Conservation (phyloP, 108 stramenopile species). For the Discostella stelligeroides region DNA sequence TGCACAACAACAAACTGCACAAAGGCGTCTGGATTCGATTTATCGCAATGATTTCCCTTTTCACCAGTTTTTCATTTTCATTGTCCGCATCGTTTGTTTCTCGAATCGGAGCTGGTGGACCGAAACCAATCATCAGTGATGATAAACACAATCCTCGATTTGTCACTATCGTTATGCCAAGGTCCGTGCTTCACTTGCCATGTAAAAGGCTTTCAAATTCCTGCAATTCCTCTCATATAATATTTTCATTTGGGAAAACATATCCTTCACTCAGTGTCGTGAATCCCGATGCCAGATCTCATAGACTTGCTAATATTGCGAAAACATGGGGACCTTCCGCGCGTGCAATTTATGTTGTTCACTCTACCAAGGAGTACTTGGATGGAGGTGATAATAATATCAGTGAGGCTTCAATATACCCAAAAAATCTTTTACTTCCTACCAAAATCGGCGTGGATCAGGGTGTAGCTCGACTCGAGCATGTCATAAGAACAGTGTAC, state of each 20-base stretch:
- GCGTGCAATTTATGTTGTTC: conserved; percentile 74
- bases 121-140: conserved; percentile 1
- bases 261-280: conserved; percentile 68
- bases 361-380: conserved; percentile 65
- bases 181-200: conserved; percentile 9
- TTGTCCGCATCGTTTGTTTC: conserved; percentile 16
- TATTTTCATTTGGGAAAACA: not conserved
- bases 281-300: conserved; percentile 61
- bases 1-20: conserved; percentile 26
- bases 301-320: conserved; percentile 69
- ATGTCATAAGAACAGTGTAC: conserved; percentile 69
- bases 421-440: conserved; percentile 73
- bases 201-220: not conserved
- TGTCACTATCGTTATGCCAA: conserved; percentile 74
- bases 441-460: conserved; percentile 60
- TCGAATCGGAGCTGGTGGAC: conserved; percentile 1
- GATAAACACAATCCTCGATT: conserved; percentile 35
- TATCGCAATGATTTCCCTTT: conserved; percentile 19
- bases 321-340: conserved; percentile 83
- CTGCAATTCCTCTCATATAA: not conserved
- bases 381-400: conserved; percentile 45
- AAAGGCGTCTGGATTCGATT: conserved; percentile 31
- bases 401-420: conserved; percentile 52
- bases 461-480: conserved; percentile 70
- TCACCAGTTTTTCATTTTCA: conserved; percentile 14